phyloP scores from a whole-genome alignment of 2,329 filamentous ascomycete species.

The Aspergillus melleus region DNA sequence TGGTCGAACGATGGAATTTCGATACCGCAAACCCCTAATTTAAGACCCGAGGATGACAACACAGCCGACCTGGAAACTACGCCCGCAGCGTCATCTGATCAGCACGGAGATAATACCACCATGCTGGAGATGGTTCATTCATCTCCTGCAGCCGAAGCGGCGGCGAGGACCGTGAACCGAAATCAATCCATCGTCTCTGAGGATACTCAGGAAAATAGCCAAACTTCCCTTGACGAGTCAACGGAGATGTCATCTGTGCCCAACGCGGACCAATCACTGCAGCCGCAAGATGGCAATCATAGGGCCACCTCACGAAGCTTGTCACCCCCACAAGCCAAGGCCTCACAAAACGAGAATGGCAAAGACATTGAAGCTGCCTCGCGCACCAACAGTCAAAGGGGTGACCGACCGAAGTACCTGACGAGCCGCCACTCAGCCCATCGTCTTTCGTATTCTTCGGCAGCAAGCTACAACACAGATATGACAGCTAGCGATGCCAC shows the following conservation, averaged over 20 bases:
- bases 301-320: constrained; percentile 28
- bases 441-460: constrained; percentile 59
- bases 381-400: constrained; percentile 28
- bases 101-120: constrained; percentile 34
- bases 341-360: constrained; percentile 29
- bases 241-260: constrained; percentile 22
- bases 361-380: constrained; percentile 24
- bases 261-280: constrained; percentile 25
- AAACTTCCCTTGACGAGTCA: constrained; percentile 23
- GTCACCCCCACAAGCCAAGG: constrained; percentile 26
- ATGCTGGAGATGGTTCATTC: constrained; percentile 45
- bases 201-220: constrained; percentile 19
- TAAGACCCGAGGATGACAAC: constrained; percentile 16
- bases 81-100: constrained; percentile 18
- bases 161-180: constrained; percentile 41
- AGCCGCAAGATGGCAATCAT: constrained; percentile 28
- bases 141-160: constrained; percentile 47
- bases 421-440: constrained; percentile 57
- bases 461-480: constrained; percentile 58
- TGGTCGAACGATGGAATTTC: constrained; percentile 19
- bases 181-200: constrained; percentile 35
- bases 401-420: constrained; percentile 56
- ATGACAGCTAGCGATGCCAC: constrained; percentile 69
- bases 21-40: constrained; percentile 20
- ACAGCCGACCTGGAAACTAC: constrained; percentile 21